Evolutionary conservation across 352 stramenopile genomes (phyloP).

Genomic region (Phytophthora quininea): DNA sequence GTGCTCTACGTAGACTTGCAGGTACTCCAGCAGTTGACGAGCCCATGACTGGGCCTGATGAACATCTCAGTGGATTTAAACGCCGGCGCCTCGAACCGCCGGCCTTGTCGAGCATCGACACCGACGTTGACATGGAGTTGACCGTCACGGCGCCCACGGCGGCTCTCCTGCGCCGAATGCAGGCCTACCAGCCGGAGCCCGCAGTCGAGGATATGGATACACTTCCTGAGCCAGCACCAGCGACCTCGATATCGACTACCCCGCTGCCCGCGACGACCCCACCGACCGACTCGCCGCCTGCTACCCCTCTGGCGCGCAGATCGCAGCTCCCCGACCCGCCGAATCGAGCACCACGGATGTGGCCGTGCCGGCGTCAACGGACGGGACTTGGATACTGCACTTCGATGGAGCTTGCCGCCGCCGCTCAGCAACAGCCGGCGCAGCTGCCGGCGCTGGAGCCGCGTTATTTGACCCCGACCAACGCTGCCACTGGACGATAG

Average conservation of each 20-base stretch:
- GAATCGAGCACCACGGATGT: not conserved
- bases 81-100: not conserved
- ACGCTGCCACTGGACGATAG: not conserved
- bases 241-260: not conserved
- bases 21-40: too few species aligned
- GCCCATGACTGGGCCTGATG: too few species aligned
- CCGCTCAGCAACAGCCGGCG: not conserved
- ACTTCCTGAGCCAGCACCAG: too few species aligned
- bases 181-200: not conserved
- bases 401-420: slow-evolving; percentile 2
- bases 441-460: not conserved
- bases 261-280: too few species aligned
- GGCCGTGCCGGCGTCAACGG: not conserved
- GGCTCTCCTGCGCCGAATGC: not conserved
- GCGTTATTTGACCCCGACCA: not conserved
- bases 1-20: too few species aligned
- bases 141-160: not conserved
- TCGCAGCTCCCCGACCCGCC: too few species aligned
- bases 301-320: too few species aligned
- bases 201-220: not conserved
- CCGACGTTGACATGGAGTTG: not conserved
- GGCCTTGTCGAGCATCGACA: not conserved
- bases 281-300: too few species aligned
- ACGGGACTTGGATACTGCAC: not conserved
- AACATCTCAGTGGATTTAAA: not conserved